Base-by-base conservation (phyloP, 305 asterid species). In the Caryopteris hybrid region DNA sequence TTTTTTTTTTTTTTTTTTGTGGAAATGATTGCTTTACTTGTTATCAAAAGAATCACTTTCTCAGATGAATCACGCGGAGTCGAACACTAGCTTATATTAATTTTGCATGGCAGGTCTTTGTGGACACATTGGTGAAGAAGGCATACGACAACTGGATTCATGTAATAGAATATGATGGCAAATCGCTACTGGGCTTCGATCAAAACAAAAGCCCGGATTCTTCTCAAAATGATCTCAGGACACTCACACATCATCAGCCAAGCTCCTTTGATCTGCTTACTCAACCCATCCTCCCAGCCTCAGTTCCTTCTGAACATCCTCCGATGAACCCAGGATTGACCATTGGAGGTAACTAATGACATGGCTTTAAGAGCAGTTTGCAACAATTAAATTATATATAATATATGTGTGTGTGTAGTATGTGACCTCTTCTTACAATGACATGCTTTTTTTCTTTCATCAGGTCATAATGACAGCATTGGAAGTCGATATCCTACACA, bases 91-190 rank as follows among this genome's bases (percentile, higher is more conserved):
- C 64, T 60, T 54, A 63, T 36, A 62, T 61, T 56, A 5, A 23
- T 67, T 51, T 51, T 42, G 27, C 71, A 39, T 72, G 67, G 78
- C 90, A 88, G 95, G 82, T 79, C 27, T 77, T 42, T 69, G 92
- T 85, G 55, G 95, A 88, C 68, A 75, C 86, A 21, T 70, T 86
- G 75, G 90, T 88, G 71, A 88, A 82, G 85, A 85, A 82, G 77
- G 95, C 95, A 36, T 88, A 88, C 78, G 95, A 85, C 63, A 82
- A 88, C 69, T 88, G 95, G 95, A 74, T 51, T 69, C 81, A 82
- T 63, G 95, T 88, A 31, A 71, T 85, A 66, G 95, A 88, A 72
- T 88, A 85, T 61, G 95, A 88, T 55, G 87, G 88, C 64, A 84
- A 82, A 78, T 86, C 88, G 52, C 87, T 93, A 64, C 69, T 88